Base-by-base conservation (phyloP, 2,329 filamentous ascomycete species). In the Penicillium polonicum region DNA sequence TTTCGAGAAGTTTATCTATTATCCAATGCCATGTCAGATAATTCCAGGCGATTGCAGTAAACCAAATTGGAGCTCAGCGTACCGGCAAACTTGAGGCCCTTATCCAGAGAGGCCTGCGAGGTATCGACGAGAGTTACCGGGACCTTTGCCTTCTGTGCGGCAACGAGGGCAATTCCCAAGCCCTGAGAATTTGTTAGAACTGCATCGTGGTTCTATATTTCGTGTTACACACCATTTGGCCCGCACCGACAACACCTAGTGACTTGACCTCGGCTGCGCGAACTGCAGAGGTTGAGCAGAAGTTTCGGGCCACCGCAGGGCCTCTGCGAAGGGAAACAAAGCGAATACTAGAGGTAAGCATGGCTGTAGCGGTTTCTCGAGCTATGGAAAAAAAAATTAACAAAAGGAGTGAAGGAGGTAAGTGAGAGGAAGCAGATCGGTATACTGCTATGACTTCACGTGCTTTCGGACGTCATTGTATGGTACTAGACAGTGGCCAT, bases 151-250 rank as follows among this genome's bases (percentile, higher is more conserved):
- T 82, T 92, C 65, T 91, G 87, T 43, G 93, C 91, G 50, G 93
- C 94, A 46, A 99, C 93, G 17, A 99, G 85, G 50, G 94, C 94
- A 74, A 99, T 99, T 59, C 94, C 94, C 44, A 99, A 80, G 59
- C 94, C 94, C 93, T 97, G 67, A 43, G 17, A 58, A 23, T 45
- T 46, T 36, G 49, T 67, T 60, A 72, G 71, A 72, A 52, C 31
- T 31, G 7, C 31, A 25, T 12, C 42, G 29, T 27, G 23, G 36
- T 9, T 43, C 43, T 23, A 29, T 27, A 46, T 27, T 36, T 13
- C 21, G 31, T 25, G 8, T 31, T 60, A 73, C 82, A 71, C 77
- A 96, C 92, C 92, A 97, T 97, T 75, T 97, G 94, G 29, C 94
- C 94, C 52, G 93, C 92, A 65, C 94, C 94, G 70, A 99, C 83